phyloP scores from a whole-genome alignment of 352 stramenopile genomes.

The Pythium biforme region DNA sequence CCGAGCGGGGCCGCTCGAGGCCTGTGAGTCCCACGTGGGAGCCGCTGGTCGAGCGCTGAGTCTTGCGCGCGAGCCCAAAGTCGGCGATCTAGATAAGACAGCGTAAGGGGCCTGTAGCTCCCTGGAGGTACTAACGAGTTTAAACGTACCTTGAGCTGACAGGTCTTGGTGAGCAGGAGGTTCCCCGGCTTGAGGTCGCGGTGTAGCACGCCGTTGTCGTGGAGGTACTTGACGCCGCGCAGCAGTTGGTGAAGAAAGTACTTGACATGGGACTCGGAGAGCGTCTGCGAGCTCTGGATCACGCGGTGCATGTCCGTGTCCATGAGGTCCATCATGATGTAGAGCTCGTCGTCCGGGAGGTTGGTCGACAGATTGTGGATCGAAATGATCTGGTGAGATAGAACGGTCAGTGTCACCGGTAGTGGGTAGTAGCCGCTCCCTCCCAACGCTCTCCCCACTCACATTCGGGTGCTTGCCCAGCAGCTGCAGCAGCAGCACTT shows the following conservation, averaged over 20 bases:
- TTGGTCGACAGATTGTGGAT: constrained; percentile 85
- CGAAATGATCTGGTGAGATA: constrained; percentile 61
- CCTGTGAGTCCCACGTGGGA: background rate
- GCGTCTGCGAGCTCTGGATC: constrained; percentile 76
- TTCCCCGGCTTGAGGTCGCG: constrained; percentile 85
- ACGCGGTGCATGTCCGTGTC: constrained; percentile 92
- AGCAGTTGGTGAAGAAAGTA: constrained; percentile 94
- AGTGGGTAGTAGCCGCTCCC: too few species aligned
- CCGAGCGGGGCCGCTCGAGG: constrained; percentile 48
- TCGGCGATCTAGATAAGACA: constrained; percentile 48
- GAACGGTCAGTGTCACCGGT: background rate
- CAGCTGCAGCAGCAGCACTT: constrained; percentile 85
- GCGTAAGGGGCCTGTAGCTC: background rate
- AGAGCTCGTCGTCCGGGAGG: constrained; percentile 91
- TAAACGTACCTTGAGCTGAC: constrained; percentile 74
- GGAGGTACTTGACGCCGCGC: constrained; percentile 75
- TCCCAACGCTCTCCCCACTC: too few species aligned
- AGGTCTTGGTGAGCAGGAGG: constrained; percentile 73
- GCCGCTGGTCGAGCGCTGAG: constrained; percentile 29
- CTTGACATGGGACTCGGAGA: constrained; percentile 76
- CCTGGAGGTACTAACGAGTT: background rate
- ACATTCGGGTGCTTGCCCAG: constrained; percentile 88
- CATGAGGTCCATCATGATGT: constrained; percentile 95
- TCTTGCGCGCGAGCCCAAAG: constrained; percentile 70
- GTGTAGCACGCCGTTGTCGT: constrained; percentile 77